phyloP scores from a whole-genome alignment of 352 stramenopile genomes.

The Phytophthora sojae region DNA sequence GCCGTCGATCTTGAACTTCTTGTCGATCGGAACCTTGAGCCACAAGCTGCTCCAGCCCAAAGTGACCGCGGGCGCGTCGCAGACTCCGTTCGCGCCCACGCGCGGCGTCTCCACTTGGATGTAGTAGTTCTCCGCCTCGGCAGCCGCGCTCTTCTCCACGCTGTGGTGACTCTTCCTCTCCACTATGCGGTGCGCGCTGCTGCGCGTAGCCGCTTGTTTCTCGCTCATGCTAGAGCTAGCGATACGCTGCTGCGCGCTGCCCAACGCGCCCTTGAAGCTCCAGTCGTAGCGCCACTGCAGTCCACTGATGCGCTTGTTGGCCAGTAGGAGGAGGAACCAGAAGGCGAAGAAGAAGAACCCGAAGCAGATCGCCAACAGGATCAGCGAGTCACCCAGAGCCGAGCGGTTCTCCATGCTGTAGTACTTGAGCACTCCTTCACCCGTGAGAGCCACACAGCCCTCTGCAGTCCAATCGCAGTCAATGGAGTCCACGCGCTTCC shows the following conservation, averaged over 20 bases:
- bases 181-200: slow-evolving; percentile 8
- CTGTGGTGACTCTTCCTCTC: slow-evolving; percentile 22
- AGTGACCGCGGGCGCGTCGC: slow-evolving; percentile 28
- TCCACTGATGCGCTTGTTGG: slow-evolving; percentile 32
- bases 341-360: slow-evolving; percentile 47
- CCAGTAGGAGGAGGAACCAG: slow-evolving; percentile 35
- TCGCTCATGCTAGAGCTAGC: slow-evolving; percentile 4
- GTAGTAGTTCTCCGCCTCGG: slow-evolving; percentile 37
- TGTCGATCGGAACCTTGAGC: slow-evolving; percentile 21
- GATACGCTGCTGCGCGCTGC: slow-evolving; percentile 17
- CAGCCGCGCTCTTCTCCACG: slow-evolving; percentile 4
- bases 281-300: slow-evolving; percentile 46
- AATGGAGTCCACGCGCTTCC: slow-evolving; percentile 46
- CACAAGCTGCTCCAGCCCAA: slow-evolving; percentile 45
- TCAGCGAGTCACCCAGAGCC: slow-evolving; percentile 39
- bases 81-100: slow-evolving; percentile 8
- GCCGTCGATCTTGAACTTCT: slow-evolving; percentile 9
- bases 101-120: slow-evolving; percentile 48
- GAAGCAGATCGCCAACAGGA: slow-evolving; percentile 49
- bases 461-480: slow-evolving; percentile 40
- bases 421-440: slow-evolving; percentile 51
- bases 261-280: slow-evolving; percentile 27
- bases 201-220: slow-evolving; percentile 13
- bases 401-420: slow-evolving; percentile 55
- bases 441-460: slow-evolving; percentile 44